A percentile compares a stretch with the other conserved stretches of the same genome.
phyloP scores from a whole-genome alignment of 2,329 filamentous ascomycete species.

The Cadophora malorum region DNA sequence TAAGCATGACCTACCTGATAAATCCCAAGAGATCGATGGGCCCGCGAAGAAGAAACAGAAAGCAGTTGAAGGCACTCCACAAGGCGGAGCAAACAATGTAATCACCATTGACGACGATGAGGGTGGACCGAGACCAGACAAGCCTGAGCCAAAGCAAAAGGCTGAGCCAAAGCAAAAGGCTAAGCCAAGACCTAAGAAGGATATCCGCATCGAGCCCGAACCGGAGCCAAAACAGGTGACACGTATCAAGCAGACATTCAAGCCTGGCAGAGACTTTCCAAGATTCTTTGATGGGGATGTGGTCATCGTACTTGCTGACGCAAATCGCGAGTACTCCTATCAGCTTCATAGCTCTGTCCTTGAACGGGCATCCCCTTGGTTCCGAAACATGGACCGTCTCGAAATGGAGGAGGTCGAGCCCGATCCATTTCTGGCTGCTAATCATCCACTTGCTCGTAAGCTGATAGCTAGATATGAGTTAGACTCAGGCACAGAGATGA shows the following conservation, averaged over 20 bases:
- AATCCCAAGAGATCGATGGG: not conserved
- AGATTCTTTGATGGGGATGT: slow-evolving; percentile 27
- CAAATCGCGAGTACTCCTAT: slow-evolving; percentile 12
- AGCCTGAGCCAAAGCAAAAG: not conserved
- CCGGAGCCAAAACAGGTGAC: no score
- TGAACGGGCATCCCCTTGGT: slow-evolving; percentile 22
- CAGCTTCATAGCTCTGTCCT: slow-evolving; percentile 23
- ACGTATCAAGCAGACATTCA: not conserved
- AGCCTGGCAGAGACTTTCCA: slow-evolving; percentile 15
- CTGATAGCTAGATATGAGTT: slow-evolving; percentile 24
- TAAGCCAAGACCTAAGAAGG: not conserved
- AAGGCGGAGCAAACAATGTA: not conserved
- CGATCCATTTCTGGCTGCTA: slow-evolving; percentile 5
- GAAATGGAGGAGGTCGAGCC: not conserved
- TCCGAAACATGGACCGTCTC: slow-evolving; percentile 18
- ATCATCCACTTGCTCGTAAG: not conserved
- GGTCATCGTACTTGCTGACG: slow-evolving; percentile 17
- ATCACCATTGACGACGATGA: not conserved
- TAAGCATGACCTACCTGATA: not conserved
- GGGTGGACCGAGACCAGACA: not conserved
- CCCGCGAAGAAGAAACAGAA: slow-evolving; percentile 1
- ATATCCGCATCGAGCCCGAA: no score
- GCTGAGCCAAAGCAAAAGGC: not conserved
- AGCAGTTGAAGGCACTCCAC: not conserved
- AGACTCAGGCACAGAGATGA: not conserved